A percentile compares a stretch with the other conserved stretches of the same genome.
Evolutionary conservation across 2,329 filamentous ascomycete genomes (phyloP).

Genomic region (Aspergillus fructus): DNA sequence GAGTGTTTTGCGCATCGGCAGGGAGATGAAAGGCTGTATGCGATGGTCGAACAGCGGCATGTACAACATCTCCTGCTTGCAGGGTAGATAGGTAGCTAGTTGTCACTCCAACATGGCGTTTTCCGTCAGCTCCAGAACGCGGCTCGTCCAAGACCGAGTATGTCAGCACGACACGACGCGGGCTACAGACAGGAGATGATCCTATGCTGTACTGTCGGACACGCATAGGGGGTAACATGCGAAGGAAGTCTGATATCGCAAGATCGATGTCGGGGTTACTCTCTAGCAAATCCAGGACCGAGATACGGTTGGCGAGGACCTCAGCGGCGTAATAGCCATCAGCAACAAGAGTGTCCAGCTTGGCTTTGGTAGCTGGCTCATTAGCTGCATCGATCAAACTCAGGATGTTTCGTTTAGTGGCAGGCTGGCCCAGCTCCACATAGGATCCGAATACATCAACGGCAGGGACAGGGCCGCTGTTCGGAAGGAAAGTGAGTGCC

Average conservation of each 20-base stretch:
- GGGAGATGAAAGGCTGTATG: background rate
- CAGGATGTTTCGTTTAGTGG: background rate
- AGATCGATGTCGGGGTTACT: background rate
- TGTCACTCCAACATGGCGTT: background rate
- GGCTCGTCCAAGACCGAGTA: background rate
- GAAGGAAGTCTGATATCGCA: background rate
- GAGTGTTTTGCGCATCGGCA: background rate
- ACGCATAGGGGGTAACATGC: background rate
- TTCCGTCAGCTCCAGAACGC: background rate
- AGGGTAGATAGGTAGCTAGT: background rate
- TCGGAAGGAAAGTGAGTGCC: background rate
- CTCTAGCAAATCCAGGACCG: background rate
- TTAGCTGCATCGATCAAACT: background rate
- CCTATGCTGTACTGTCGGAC: background rate
- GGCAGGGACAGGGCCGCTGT: background rate
- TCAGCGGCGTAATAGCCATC: background rate
- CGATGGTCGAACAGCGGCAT: background rate
- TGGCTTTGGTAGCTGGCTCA: background rate
- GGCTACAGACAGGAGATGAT: background rate
- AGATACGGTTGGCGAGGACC: background rate
- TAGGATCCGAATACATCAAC: background rate
- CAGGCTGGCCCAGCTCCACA: background rate
- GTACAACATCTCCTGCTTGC: background rate
- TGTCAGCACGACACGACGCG: background rate
- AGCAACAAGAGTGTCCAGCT: background rate